These are phyloP conservation scores for Yamadazyma ubonensis DNA, from an alignment of 805 yeast species.

Conservation along the genomic window DNA sequence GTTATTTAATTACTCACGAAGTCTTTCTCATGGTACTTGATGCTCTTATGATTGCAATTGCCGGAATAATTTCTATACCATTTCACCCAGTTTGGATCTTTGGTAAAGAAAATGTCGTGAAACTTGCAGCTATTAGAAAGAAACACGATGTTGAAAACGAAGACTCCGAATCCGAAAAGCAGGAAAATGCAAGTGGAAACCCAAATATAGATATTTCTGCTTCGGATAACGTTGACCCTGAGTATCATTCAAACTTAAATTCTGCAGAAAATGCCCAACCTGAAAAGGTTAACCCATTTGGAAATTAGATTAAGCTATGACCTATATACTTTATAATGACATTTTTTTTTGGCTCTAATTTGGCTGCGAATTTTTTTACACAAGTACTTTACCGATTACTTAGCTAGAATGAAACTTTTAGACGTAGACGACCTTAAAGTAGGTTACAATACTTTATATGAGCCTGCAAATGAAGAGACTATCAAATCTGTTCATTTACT, in stretches of 20 bases:
- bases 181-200: neutral
- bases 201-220: neutral
- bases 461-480: neutral
- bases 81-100: constrained; percentile 41
- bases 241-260: no score
- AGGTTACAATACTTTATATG: neutral
- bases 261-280: no score
- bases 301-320: no score
- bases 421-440: neutral
- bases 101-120: constrained; percentile 28
- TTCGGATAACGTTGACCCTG: neutral
- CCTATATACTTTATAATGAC: no score
- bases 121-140: constrained; percentile 27
- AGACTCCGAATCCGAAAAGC: neutral
- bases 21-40: constrained; percentile 38
- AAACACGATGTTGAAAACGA: constrained; percentile 19
- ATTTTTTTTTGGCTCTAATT: neutral
- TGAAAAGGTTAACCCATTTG: no score
- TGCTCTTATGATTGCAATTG: constrained; percentile 36
- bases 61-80: constrained; percentile 34
- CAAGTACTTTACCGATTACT: neutral
- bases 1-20: constrained; percentile 37
- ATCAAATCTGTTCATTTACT: neutral
- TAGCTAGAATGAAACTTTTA: neutral
- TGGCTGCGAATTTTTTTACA: constrained; percentile 8